These are phyloP conservation scores for Colletotrichum tropicale DNA, from an alignment of 2,329 filamentous ascomycete genomes.

Conservation along the genomic window DNA sequence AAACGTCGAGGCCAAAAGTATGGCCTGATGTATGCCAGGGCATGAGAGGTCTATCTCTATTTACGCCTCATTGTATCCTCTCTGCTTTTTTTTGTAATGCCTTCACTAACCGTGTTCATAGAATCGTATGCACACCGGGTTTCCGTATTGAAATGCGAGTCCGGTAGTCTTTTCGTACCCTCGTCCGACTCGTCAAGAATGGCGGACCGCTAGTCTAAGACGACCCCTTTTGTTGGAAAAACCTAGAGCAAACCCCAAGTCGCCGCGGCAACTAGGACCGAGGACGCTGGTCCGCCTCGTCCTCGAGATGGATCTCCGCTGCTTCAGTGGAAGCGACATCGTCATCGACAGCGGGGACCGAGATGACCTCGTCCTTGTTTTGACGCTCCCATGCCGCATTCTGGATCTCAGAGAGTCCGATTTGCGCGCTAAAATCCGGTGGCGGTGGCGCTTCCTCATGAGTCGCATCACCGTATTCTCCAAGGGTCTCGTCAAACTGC, in stretches of 20 bases:
- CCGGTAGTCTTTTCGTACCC: neutral
- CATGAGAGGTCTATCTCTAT: constrained; percentile 20
- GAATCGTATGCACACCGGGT: neutral
- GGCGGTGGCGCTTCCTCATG: constrained; percentile 25
- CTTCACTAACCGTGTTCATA: neutral
- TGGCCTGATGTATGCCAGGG: constrained; percentile 17
- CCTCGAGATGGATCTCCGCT: constrained; percentile 54
- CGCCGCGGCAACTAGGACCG: neutral
- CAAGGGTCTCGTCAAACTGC: constrained; percentile 20
- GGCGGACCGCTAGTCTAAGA: neutral
- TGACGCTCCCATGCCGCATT: constrained; percentile 37
- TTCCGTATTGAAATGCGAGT: neutral
- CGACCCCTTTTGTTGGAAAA: neutral
- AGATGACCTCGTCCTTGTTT: constrained; percentile 37
- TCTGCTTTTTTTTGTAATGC: constrained; percentile 19
- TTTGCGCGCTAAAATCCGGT: constrained; percentile 22
- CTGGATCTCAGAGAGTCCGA: constrained; percentile 32
- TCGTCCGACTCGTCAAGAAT: neutral
- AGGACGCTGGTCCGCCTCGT: constrained; percentile 32
- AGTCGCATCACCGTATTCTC: neutral
- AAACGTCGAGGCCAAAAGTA: neutral
- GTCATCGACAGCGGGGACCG: constrained; percentile 39
- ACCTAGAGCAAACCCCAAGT: neutral
- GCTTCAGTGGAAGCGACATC: constrained; percentile 49
- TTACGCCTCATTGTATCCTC: constrained; percentile 17